phyloP scores from a whole-genome alignment of 345 rosid genomes.

The Eutrema yunnanense region DNA sequence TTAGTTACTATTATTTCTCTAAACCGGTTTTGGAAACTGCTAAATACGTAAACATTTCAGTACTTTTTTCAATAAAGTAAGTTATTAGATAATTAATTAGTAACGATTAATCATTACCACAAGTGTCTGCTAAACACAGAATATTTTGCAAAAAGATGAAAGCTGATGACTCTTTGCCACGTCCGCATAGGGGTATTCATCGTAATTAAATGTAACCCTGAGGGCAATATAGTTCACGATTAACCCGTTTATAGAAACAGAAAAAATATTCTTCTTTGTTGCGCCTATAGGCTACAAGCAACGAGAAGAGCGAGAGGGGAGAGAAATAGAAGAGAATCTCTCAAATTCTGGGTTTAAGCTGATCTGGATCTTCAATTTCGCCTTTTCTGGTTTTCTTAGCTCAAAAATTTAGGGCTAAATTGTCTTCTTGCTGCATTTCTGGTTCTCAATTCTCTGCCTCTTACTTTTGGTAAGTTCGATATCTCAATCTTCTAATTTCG shows the following conservation, averaged over 20 bases:
- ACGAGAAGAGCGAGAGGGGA: slow-evolving; percentile 5
- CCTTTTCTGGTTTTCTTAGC: neutral
- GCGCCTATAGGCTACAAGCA: slow-evolving; percentile 19
- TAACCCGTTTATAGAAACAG: slow-evolving; percentile 7
- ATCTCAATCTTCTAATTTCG: neutral
- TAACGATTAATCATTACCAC: slow-evolving; percentile 6
- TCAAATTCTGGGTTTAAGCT: slow-evolving; percentile 32
- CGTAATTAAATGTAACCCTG: neutral
- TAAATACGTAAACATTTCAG: neutral
- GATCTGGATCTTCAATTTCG: slow-evolving; percentile 22
- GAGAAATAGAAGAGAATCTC: neutral
- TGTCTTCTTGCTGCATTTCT: neutral
- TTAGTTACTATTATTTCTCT: neutral
- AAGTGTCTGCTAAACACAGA: slow-evolving; percentile 20
- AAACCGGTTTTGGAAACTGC: neutral
- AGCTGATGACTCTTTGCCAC: slow-evolving; percentile 28
- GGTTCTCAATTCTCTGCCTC: neutral
- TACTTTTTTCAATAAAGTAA: neutral
- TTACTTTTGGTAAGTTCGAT: slow-evolving; percentile 23
- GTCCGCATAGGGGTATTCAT: slow-evolving; percentile 12
- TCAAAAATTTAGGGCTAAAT: neutral
- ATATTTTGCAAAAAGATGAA: slow-evolving; percentile 13
- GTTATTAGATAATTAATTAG: neutral
- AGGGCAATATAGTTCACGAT: neutral
- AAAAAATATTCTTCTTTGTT: neutral